Conservation (phyloP, 139 green algal genomes). For the Chlorella vulgaris region DNA sequence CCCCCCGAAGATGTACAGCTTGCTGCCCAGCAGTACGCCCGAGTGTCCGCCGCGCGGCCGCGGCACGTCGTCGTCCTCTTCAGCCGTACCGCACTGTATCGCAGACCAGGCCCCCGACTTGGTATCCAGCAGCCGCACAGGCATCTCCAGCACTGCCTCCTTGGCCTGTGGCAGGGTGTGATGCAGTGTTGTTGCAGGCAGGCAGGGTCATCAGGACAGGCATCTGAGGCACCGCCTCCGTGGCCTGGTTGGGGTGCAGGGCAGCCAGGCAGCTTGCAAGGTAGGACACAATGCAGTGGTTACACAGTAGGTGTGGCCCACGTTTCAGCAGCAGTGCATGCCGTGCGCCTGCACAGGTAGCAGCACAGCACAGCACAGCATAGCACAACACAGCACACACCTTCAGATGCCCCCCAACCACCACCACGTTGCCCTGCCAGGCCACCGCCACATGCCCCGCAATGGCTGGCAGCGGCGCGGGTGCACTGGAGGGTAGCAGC, state of each 20-base stretch:
- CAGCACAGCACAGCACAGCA: no score
- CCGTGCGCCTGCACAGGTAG: no score
- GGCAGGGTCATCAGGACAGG: no score
- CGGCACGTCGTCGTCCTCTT: conserved; percentile 45
- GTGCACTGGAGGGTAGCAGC: conserved; percentile 12
- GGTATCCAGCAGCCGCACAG: conserved; percentile 73
- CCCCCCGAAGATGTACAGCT: conserved; percentile 84
- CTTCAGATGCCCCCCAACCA: conserved; percentile 86
- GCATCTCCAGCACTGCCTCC: conserved; percentile 50
- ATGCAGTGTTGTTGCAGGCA: no score
- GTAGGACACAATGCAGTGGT: no score
- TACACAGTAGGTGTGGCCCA: no score
- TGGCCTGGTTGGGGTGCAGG: no score
- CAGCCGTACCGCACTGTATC: conserved; percentile 1
- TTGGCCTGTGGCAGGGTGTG: conserved; percentile 58
- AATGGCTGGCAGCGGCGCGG: conserved; percentile 49
- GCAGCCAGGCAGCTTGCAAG: not conserved
- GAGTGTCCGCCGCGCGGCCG: conserved; percentile 78
- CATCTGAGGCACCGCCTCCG: no score
- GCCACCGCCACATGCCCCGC: conserved; percentile 64
- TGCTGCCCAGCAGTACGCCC: conserved; percentile 63
- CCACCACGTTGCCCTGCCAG: conserved; percentile 67
- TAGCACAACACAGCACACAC: no score
- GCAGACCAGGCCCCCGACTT: conserved; percentile 56
- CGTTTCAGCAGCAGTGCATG: no score